Percentiles rank a stretch among this genome's conserved stretches.
These are phyloP conservation scores for Cystobasidium pallidum DNA, from an alignment of 1,284 basidiomycete species.

Conservation along the genomic window DNA sequence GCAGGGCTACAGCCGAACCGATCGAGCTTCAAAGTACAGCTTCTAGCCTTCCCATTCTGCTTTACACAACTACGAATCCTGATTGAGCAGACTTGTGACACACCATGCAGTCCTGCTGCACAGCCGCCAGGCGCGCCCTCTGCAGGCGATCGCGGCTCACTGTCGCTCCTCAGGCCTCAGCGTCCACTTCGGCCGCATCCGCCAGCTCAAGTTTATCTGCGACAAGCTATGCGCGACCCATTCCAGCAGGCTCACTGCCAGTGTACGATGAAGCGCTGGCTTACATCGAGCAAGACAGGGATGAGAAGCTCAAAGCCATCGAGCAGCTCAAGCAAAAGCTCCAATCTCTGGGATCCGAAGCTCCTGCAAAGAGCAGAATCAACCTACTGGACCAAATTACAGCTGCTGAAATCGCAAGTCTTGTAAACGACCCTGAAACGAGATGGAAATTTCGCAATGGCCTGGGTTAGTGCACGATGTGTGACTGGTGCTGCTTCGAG, in stretches of 20 bases:
- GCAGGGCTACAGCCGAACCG: not conserved
- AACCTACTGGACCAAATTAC: slow-evolving; percentile 59
- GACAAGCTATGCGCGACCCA: slow-evolving; percentile 59
- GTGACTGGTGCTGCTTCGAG: no score
- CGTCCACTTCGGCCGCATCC: slow-evolving; percentile 19
- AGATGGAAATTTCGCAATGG: slow-evolving; percentile 75
- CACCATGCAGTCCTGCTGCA: slow-evolving; percentile 34
- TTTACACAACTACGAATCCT: not conserved
- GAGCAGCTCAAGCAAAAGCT: slow-evolving; percentile 44
- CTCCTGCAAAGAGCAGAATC: not conserved
- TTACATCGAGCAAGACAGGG: slow-evolving; percentile 63
- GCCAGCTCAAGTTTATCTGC: slow-evolving; percentile 9
- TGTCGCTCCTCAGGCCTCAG: slow-evolving; percentile 7
- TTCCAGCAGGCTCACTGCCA: slow-evolving; percentile 69
- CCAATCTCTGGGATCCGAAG: slow-evolving; percentile 48
- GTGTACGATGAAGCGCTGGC: slow-evolving; percentile 80
- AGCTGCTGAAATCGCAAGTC: slow-evolving; percentile 67
- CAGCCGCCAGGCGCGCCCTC: slow-evolving; percentile 2
- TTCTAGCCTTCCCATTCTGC: not conserved
- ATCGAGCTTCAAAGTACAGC: not conserved
- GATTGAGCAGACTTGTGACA: not conserved
- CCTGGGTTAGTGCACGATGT: slow-evolving; percentile 72
- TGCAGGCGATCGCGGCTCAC: not conserved
- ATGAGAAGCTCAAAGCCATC: slow-evolving; percentile 54
- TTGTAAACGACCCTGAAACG: slow-evolving; percentile 75